Conservation (phyloP, 2,329 filamentous ascomycete species). For the Remersonia thermophila region DNA sequence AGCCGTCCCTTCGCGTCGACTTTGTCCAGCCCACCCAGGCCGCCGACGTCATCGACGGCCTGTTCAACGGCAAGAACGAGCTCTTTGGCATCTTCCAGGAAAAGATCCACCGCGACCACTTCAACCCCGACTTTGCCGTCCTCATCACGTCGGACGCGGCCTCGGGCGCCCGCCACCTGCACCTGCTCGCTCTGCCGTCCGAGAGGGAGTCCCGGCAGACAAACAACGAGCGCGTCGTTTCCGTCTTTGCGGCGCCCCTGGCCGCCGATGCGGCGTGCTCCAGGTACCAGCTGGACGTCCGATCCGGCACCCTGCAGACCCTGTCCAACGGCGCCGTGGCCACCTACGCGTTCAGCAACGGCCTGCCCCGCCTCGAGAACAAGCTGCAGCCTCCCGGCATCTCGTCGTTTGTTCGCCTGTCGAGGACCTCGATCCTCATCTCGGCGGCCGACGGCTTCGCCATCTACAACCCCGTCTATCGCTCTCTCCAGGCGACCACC, state of each 20-base stretch:
- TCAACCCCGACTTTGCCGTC: constrained; percentile 41
- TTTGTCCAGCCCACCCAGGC: constrained; percentile 34
- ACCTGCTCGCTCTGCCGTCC: constrained; percentile 22
- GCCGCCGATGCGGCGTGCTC: constrained; percentile 5
- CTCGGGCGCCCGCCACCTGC: constrained; percentile 21
- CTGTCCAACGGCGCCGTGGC: constrained; percentile 40
- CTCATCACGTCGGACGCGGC: constrained; percentile 31
- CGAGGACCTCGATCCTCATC: constrained; percentile 52
- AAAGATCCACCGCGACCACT: constrained; percentile 29
- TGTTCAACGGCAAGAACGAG: constrained; percentile 44
- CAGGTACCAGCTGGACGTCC: constrained; percentile 38
- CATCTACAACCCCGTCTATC: constrained; percentile 59
- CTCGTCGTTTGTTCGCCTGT: constrained; percentile 53
- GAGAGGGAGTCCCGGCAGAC: constrained; percentile 9
- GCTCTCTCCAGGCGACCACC: constrained; percentile 42
- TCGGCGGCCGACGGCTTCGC: constrained; percentile 43
- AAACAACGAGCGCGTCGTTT: constrained; percentile 13
- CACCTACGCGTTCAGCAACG: constrained; percentile 49
- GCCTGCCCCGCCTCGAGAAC: constrained; percentile 47
- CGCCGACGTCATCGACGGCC: constrained; percentile 38
- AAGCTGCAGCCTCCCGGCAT: constrained; percentile 38
- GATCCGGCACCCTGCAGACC: constrained; percentile 51
- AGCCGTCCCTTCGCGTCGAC: constrained; percentile 32
- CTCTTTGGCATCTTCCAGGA: constrained; percentile 39
- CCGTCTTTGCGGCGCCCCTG: constrained; percentile 17